Conservation (phyloP, 768 basidiomycete genomes). For the Russula sp. region DNA sequence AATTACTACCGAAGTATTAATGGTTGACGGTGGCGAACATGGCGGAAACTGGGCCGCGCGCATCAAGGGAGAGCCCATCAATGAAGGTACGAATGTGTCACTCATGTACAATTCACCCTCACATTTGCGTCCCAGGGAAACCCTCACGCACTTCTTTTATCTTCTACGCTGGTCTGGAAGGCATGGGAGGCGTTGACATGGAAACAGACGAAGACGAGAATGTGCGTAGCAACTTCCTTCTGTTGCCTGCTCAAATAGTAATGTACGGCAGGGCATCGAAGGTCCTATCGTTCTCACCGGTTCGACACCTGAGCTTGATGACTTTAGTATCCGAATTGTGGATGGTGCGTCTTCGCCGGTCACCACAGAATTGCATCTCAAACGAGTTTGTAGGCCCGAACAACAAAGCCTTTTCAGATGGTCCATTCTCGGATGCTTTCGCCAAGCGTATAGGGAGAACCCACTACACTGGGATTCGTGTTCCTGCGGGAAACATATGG, state of each 20-base stretch:
- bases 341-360: conserved; percentile 47
- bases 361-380: background rate
- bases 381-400: conserved; percentile 39
- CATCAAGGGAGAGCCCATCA: conserved; percentile 73
- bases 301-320: conserved; percentile 68
- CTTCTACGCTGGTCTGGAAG: conserved; percentile 86
- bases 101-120: background rate
- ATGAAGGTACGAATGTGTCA: conserved; percentile 39
- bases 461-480: conserved; percentile 55
- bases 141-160: conserved; percentile 66
- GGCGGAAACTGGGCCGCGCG: conserved; percentile 88
- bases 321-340: conserved; percentile 71
- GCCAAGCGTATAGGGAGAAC: conserved; percentile 59
- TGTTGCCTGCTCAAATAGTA: background rate
- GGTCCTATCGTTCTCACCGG: conserved; percentile 68
- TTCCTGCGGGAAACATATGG: conserved; percentile 67
- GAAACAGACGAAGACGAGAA: conserved; percentile 69
- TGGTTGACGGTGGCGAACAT: conserved; percentile 72
- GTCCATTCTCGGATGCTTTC: conserved; percentile 53
- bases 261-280: conserved; percentile 52
- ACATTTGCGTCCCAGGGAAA: conserved; percentile 24
- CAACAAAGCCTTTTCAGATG: conserved; percentile 48
- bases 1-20: conserved; percentile 79
- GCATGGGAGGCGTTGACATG: conserved; percentile 74
- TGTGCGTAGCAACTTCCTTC: conserved; percentile 36